Base-by-base conservation (phyloP, 2,329 filamentous ascomycete species). In the Aureobasidium vineae region DNA sequence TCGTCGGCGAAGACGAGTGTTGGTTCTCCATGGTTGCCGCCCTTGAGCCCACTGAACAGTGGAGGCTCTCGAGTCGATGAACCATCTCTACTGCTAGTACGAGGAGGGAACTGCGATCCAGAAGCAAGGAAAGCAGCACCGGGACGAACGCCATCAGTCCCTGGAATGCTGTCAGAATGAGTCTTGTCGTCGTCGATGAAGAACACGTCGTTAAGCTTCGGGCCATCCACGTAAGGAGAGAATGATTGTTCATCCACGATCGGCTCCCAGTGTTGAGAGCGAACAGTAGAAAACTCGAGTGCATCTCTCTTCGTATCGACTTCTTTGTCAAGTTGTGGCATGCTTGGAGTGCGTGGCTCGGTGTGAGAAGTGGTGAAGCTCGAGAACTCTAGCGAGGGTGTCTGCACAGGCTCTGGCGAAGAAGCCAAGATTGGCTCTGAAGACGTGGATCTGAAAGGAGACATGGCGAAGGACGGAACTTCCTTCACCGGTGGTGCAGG, bases 201-300 rank as follows among this genome's bases (percentile, higher is more conserved):
- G 33, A 41, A 63, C 33, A 63, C 16, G 2, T 28, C 45, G 7
- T 36, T 33, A 13, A 33, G n/a, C 21, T 50, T 50, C 13, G 23
- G 23, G 7, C 59, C 36, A 15, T n/a, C 23, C 11, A 33, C 52
- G 8, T 31, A 11, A 41, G 63, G 40, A 21, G 66, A 67, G 60
- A 49, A 65, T 3, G n/a, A 23, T 3, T 50, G 10, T 21, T 64
- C 63, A 40, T 67, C 52, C n/a, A 68, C n/a, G 6, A 49, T 11
- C 16, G 77, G 77, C 57, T 77, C 75, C 4, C 70, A 76, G 19
- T 72, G 69, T 47, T 82, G 76, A 3, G 79, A 79, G 47, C 75
- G 70, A 63, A 85, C 79, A 4, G 72, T 71, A 21, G 81, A 79
- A 59, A 80, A 72, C 10, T 76, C 73, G 33, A 80, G 26, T 4